Evolutionary conservation across 306 rosid species (phyloP), one percentile per base, ranked within the genome.

Genomic region (Cicer yamashitae): DNA sequence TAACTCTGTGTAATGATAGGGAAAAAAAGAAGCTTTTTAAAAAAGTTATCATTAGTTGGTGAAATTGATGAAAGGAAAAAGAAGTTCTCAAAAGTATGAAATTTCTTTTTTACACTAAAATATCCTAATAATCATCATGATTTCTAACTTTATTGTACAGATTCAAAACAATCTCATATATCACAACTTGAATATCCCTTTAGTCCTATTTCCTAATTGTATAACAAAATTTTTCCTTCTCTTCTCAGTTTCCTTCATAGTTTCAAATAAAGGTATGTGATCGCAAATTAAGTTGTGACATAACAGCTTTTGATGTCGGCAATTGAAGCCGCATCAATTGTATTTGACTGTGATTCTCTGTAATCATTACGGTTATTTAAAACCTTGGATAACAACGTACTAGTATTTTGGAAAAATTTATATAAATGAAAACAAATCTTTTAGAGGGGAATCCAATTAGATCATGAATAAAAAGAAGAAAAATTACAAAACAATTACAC

Each of bases 11-110:
- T 60, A 51, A 79, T 73, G 71, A 50, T 39, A 51, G 59, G 74
- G 71, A 63, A 58, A 79, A 67, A 79, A 81, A 69, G 45, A 30
- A 75, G 72, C 83, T 88, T 80, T 84, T 10, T 54, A 1, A 53
- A 80, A 59, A 73, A 86, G 77, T 67, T 50, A 70, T 78, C 67
- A 68, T 39, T 67, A 45, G 68, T 53, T 79, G 47, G 47, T 46
- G 71, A 72, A 77, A 71, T 77, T 65, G 70, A 66, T 61, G 79
- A 76, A 67, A 63, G 76, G 76, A 80, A 18, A 51, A 45, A 67
- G 46, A 67, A 73, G 85, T 39, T 84, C 78, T 82, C 69, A 70
- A 66, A 51, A 15, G 46, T 67, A 52, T 37, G 34, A 83, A 86
- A 84, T 17, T 17, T 41, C 15, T 18, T 65, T 18, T 65, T 41